These are phyloP conservation scores for Cornus suecica DNA, from an alignment of 148 eudicot genomes.

Conservation along the genomic window DNA sequence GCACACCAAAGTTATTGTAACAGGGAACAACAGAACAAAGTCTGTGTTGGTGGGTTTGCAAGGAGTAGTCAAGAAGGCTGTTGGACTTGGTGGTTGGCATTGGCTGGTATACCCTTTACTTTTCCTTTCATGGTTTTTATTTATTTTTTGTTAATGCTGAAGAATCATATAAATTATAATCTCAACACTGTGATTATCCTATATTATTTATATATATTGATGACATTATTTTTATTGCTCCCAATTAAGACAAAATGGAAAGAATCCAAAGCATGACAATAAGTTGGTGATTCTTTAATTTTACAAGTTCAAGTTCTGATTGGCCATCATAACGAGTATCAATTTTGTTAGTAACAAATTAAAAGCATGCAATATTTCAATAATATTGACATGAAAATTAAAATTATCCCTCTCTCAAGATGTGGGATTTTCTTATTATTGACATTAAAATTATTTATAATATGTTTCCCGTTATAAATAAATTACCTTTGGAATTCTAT, in stretches of 20 bases:
- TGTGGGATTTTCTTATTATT: not conserved
- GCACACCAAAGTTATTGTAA: constrained; percentile 92
- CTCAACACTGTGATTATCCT: not conserved
- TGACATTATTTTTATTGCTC: not conserved
- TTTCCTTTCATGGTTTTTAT: constrained; percentile 4
- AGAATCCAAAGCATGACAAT: not conserved
- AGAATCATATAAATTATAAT: not conserved
- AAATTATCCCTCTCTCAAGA: not conserved
- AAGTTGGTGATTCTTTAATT: not conserved
- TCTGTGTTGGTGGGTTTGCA: constrained; percentile 94
- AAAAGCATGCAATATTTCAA: not conserved
- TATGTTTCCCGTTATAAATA: not conserved
- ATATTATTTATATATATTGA: not conserved
- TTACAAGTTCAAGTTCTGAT: not conserved
- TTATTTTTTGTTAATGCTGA: not conserved
- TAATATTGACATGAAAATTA: no score
- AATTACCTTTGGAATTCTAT: not conserved
- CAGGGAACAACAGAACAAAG: constrained; percentile 94
- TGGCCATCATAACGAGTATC: not conserved
- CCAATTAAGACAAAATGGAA: not conserved
- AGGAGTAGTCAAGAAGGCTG: constrained; percentile 99
- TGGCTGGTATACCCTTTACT: constrained; percentile 73
- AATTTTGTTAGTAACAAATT: not conserved
- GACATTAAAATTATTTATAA: not conserved
- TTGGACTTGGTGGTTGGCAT: constrained; percentile 99